phyloP scores from a whole-genome alignment of 2,329 filamentous ascomycete genomes.

The Colletotrichum filicis region DNA sequence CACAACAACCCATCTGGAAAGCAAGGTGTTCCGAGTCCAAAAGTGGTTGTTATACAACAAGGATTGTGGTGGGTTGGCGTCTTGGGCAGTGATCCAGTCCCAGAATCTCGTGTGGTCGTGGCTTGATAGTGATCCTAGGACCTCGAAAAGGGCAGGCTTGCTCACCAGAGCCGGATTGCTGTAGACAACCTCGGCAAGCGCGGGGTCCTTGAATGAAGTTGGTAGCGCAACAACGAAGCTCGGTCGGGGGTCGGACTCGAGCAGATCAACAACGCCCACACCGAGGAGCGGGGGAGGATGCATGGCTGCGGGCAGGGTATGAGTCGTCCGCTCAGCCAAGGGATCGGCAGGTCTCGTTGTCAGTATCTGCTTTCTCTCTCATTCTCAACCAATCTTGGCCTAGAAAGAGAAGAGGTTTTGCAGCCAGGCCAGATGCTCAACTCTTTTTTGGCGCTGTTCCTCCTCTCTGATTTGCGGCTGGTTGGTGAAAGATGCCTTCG shows the following conservation, averaged over 20 bases:
- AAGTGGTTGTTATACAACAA: conserved; percentile 44
- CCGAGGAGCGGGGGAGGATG: conserved; percentile 35
- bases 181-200: conserved; percentile 42
- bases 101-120: conserved; percentile 49
- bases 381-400: conserved; percentile 30
- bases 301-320: conserved; percentile 23
- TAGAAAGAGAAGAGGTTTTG: neutral
- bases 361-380: conserved; percentile 25
- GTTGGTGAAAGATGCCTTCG: neutral
- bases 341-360: conserved; percentile 29
- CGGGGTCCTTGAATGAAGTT: conserved; percentile 28
- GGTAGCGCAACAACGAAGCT: conserved; percentile 49
- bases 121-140: conserved; percentile 43
- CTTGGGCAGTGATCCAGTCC: conserved; percentile 49
- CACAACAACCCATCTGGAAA: conserved; percentile 50
- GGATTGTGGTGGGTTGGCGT: conserved; percentile 38
- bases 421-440: neutral
- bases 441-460: neutral
- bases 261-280: conserved; percentile 51
- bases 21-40: conserved; percentile 51
- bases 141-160: conserved; percentile 44
- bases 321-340: conserved; percentile 33
- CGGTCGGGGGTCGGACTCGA: conserved; percentile 54
- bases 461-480: neutral
- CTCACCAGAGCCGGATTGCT: conserved; percentile 50